Conservation (phyloP, 2,329 filamentous ascomycete species). For the Aspergillus piperis region DNA sequence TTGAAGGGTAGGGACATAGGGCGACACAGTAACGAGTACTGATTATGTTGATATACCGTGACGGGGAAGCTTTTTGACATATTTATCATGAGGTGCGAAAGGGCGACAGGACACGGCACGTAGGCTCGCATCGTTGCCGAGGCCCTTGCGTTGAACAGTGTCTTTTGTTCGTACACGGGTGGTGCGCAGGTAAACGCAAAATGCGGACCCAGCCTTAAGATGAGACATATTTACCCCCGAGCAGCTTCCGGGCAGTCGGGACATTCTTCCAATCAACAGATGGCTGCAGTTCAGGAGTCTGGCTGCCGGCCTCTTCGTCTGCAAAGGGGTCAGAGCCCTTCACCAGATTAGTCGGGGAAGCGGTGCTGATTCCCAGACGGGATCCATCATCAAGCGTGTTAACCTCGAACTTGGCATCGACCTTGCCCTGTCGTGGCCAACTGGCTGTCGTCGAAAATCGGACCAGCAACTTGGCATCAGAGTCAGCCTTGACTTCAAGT, state of each 20-base stretch:
- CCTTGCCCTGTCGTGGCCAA: slow-evolving; percentile 69
- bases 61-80: background rate
- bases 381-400: slow-evolving; percentile 57
- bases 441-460: slow-evolving; percentile 74
- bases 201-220: slow-evolving; percentile 23
- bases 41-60: background rate
- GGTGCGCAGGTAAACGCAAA: background rate
- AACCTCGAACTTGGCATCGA: slow-evolving; percentile 83
- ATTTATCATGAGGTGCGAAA: background rate
- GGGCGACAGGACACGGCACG: background rate
- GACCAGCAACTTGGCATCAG: slow-evolving; percentile 75
- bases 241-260: slow-evolving; percentile 65
- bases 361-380: slow-evolving; percentile 63
- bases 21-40: background rate
- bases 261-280: slow-evolving; percentile 65
- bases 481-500: slow-evolving; percentile 55
- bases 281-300: slow-evolving; percentile 28
- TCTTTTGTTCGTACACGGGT: slow-evolving; percentile 3
- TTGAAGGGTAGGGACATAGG: background rate
- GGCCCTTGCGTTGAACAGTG: background rate
- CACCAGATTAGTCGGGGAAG: slow-evolving; percentile 27
- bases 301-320: slow-evolving; percentile 41
- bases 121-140: background rate
- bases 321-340: slow-evolving; percentile 51
- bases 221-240: slow-evolving; percentile 75